Evolutionary conservation across 1,284 basidiomycete species (phyloP), one percentile per base, ranked within the genome.

Genomic region (Mrakiaceae sp.): DNA sequence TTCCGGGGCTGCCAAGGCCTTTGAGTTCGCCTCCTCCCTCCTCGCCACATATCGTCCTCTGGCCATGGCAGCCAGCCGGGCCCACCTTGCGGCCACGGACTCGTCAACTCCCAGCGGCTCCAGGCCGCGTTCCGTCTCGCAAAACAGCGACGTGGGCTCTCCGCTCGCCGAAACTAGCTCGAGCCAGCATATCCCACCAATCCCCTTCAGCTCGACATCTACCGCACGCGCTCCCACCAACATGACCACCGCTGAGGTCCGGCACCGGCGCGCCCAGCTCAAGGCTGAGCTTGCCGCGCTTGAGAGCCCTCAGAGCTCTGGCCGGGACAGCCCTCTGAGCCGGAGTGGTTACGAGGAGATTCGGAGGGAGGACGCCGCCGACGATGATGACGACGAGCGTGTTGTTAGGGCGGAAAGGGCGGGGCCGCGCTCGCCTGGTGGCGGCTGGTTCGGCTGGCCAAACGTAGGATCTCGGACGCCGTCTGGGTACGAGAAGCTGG

Each of bases 281-380:
- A 58, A 66, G 16, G 62, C 62, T 4, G 62, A 66, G 40, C 54
- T 66, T 16, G 65, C 65, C 14, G 58, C 62, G 7, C 49, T 66
- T 10, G 57, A 12, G 4, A 49, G 46, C n/a, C 58, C 58, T 5
- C 56, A 46, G 44, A 46, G 43, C 10, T 9, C 46, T 2, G 47
- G 59, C 11, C 7, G 46, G 3, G 52, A 42, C 42, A n/a, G 39
- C 11, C 49, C 50, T 10, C 42, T 66, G 50, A 56, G 48, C 5
- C 39, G 60, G 60, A 62, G 60, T 39, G 55, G 60, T 6, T 66
- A 60, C 49, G 64, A 60, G 40, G 55, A 62, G 60, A 66, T 66
- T 27, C 27, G 60, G 9, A 58, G 55, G 49, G 64, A 66, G 5
- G 64, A 66, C 14, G 44, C 51, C 8, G 56, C 42, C 43, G 63